These are phyloP conservation scores for Penicillium janthinellum DNA, from an alignment of 2,329 filamentous ascomycete species.

Conservation along the genomic window DNA sequence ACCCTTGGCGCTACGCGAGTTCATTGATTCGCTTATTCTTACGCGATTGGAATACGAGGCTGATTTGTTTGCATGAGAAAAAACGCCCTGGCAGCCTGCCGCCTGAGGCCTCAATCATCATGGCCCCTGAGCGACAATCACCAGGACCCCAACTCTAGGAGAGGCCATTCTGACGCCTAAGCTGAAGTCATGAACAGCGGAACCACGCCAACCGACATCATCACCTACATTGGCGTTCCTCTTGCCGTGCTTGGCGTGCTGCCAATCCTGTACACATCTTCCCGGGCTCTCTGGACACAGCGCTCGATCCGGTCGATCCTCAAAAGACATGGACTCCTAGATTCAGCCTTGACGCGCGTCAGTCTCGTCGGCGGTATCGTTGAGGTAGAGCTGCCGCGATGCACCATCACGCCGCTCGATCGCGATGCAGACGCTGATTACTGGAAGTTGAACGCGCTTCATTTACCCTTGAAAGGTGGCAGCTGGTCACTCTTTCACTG, in stretches of 20 bases:
- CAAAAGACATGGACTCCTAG: background rate
- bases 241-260: constrained; percentile 8
- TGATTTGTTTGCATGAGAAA: background rate
- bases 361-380: constrained; percentile 8
- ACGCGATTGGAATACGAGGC: background rate
- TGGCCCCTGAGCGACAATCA: background rate
- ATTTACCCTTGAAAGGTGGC: constrained; percentile 3
- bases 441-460: constrained; percentile 7
- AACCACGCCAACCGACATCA: constrained; percentile 3
- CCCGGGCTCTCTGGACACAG: constrained; percentile 7
- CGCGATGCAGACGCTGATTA: constrained; percentile 6
- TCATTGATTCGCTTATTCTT: constrained; percentile 1
- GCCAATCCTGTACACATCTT: constrained; percentile 6
- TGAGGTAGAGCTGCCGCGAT: constrained; percentile 6
- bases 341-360: constrained; percentile 6
- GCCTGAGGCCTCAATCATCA: background rate
- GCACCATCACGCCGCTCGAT: constrained; percentile 4
- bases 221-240: constrained; percentile 10
- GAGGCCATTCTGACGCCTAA: background rate
- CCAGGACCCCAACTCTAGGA: background rate
- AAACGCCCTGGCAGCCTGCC: background rate
- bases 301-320: constrained; percentile 1
- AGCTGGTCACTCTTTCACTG: constrained; percentile 8
- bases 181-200: background rate
- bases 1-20: background rate